phyloP scores from a whole-genome alignment of 2,329 filamentous ascomycete species.

The Botrytis fabae region DNA sequence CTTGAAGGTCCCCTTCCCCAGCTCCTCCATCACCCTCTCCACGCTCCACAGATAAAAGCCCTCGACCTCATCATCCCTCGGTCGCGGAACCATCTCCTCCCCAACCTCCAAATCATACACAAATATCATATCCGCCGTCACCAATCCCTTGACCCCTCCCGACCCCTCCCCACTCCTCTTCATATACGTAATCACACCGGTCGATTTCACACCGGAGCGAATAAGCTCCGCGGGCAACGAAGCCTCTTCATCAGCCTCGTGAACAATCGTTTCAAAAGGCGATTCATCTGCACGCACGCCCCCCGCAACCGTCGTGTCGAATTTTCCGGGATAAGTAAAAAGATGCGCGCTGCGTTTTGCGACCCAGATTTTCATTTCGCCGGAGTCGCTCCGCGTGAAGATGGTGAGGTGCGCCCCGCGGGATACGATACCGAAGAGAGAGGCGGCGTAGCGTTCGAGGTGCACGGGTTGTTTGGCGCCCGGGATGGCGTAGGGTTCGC shows the following conservation, averaged over 20 bases:
- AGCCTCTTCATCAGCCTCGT: slow-evolving; percentile 73
- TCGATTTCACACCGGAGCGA: slow-evolving; percentile 49
- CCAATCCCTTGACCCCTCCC: slow-evolving; percentile 48
- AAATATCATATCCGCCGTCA: slow-evolving; percentile 71
- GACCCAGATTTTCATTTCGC: slow-evolving; percentile 65
- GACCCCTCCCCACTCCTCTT: slow-evolving; percentile 55
- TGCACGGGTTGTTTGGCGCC: slow-evolving; percentile 1
- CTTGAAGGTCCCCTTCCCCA: slow-evolving; percentile 74
- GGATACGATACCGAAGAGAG: slow-evolving; percentile 64
- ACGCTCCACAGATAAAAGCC: slow-evolving; percentile 69
- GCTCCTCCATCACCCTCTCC: slow-evolving; percentile 56
- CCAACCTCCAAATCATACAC: slow-evolving; percentile 73
- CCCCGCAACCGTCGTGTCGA: slow-evolving; percentile 79
- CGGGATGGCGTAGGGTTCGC: slow-evolving; percentile 19
- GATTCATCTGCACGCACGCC: slow-evolving; percentile 67
- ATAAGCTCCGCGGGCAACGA: slow-evolving; percentile 61
- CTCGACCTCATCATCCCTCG: slow-evolving; percentile 76
- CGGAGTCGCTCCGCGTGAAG: slow-evolving; percentile 50
- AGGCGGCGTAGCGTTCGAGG: slow-evolving; percentile 26
- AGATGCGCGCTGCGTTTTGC: slow-evolving; percentile 64
- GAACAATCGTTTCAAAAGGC: slow-evolving; percentile 65
- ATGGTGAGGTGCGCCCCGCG: slow-evolving; percentile 68
- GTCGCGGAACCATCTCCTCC: slow-evolving; percentile 58
- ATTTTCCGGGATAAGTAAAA: slow-evolving; percentile 69
- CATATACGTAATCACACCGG: slow-evolving; percentile 66